Evolutionary conservation across 2,329 filamentous ascomycete genomes (phyloP).

Genomic region (Colletotrichum spinosum): DNA sequence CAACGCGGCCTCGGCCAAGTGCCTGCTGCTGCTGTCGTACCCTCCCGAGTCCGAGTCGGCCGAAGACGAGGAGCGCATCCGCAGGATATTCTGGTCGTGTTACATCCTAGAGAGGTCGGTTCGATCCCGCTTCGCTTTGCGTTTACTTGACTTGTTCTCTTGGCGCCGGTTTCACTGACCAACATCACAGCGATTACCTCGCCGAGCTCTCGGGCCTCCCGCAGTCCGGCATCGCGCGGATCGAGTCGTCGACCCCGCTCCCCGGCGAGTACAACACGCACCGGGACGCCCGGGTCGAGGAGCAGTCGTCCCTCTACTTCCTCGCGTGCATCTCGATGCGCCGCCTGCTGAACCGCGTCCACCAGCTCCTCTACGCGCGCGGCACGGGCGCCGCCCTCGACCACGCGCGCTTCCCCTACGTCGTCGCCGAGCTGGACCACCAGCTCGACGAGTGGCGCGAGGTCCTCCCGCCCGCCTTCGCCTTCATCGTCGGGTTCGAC

Average conservation of each 20-base stretch:
- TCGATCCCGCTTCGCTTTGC: too few relatives aligned
- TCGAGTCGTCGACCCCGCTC: conserved; percentile 62
- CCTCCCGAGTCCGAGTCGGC: conserved; percentile 46
- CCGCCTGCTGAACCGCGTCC: conserved; percentile 59
- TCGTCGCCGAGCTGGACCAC: conserved; percentile 61
- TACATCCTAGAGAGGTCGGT: conserved; percentile 63
- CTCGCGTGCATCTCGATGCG: conserved; percentile 65
- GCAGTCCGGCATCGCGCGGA: conserved; percentile 61
- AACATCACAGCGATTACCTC: conserved; percentile 57
- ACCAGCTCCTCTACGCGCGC: conserved; percentile 61
- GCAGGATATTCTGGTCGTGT: conserved; percentile 66
- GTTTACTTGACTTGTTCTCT: too few relatives aligned
- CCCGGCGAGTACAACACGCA: conserved; percentile 61
- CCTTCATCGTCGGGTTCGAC: conserved; percentile 50
- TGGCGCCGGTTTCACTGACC: background rate
- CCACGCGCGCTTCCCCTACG: conserved; percentile 56
- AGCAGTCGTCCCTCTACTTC: conserved; percentile 64
- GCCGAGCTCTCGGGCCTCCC: conserved; percentile 64
- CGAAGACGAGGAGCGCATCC: conserved; percentile 59
- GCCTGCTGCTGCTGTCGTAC: conserved; percentile 61
- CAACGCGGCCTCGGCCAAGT: conserved; percentile 60
- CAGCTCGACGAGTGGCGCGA: conserved; percentile 63
- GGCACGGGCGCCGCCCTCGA: conserved; percentile 58
- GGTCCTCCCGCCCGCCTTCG: conserved; percentile 55
- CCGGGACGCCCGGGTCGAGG: conserved; percentile 49